Evolutionary conservation across 805 yeast genomes (phyloP).

Genomic region (Cyberlindnera nakhonratchasimensis): DNA sequence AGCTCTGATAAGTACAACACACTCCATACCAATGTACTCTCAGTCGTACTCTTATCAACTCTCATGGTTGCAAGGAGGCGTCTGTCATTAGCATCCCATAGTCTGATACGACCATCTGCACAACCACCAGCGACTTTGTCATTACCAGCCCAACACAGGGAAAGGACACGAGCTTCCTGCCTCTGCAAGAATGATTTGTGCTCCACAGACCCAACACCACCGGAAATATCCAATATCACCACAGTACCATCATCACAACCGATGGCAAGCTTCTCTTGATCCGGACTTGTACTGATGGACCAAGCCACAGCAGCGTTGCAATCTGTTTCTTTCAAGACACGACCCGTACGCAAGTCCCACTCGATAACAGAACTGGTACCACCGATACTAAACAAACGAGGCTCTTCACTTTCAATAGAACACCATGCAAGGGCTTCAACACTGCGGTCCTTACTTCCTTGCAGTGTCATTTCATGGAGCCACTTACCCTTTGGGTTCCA

Average conservation of each 20-base stretch:
- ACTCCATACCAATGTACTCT: conserved; percentile 90
- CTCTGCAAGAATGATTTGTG: conserved; percentile 74
- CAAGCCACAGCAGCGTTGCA: conserved; percentile 93
- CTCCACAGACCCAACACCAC: conserved; percentile 81
- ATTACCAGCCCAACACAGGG: conserved; percentile 71
- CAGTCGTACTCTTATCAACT: conserved; percentile 84
- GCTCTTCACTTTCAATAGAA: conserved; percentile 41
- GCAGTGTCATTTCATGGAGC: conserved; percentile 70
- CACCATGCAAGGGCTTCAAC: conserved; percentile 91
- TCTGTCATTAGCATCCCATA: conserved; percentile 56
- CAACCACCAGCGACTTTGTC: conserved; percentile 84
- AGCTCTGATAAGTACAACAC: conserved; percentile 58
- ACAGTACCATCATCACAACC: conserved; percentile 97
- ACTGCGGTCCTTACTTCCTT: conserved; percentile 80
- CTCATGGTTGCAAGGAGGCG: conserved; percentile 79
- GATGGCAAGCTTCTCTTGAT: conserved; percentile 65
- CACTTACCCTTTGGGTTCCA: conserved; percentile 88
- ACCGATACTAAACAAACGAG: conserved; percentile 87
- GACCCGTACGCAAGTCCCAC: conserved; percentile 79
- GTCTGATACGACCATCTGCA: conserved; percentile 87
- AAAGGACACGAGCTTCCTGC: conserved; percentile 77
- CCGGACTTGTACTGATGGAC: conserved; percentile 69
- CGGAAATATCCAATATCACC: conserved; percentile 77
- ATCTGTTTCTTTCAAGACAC: conserved; percentile 72
- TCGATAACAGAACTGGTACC: conserved; percentile 90